Evolutionary conservation across 768 basidiomycete species (phyloP).

Genomic region (Heimioporus sp.): DNA sequence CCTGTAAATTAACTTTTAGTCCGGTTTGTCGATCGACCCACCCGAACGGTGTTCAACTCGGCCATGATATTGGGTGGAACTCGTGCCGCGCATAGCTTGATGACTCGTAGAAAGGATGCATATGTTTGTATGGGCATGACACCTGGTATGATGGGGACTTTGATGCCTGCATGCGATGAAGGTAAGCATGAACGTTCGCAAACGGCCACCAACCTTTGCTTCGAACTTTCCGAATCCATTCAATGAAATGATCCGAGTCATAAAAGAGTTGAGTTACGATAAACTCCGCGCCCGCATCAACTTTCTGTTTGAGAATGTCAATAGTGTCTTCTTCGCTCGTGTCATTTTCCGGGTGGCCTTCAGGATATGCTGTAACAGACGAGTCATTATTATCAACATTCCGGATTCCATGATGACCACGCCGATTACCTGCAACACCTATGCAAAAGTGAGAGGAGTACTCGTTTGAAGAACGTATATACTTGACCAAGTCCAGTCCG

Average conservation of each 20-base stretch:
- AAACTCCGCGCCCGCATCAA: conserved; percentile 94
- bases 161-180: conserved; percentile 62
- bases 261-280: conserved; percentile 97
- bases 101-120: conserved; percentile 87
- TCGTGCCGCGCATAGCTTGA: conserved; percentile 80
- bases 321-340: conserved; percentile 63
- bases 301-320: conserved; percentile 74
- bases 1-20: not conserved
- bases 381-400: not conserved
- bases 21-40: conserved; percentile 33
- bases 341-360: conserved; percentile 71
- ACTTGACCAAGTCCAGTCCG: conserved; percentile 86
- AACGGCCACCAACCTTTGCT: conserved; percentile 52
- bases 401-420: not conserved
- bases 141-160: conserved; percentile 88
- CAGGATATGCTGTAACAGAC: conserved; percentile 71
- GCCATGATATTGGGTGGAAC: conserved; percentile 68
- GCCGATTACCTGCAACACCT: conserved; percentile 79
- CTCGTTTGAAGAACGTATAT: conserved; percentile 76
- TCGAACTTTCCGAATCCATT: conserved; percentile 75
- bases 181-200: not conserved
- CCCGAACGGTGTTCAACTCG: conserved; percentile 74
- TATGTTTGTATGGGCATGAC: conserved; percentile 99
- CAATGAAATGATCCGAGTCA: conserved; percentile 83
- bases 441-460: conserved; percentile 87